Base-by-base conservation (phyloP, 2,329 filamentous ascomycete genomes). In the Epichloe baconii region DNA sequence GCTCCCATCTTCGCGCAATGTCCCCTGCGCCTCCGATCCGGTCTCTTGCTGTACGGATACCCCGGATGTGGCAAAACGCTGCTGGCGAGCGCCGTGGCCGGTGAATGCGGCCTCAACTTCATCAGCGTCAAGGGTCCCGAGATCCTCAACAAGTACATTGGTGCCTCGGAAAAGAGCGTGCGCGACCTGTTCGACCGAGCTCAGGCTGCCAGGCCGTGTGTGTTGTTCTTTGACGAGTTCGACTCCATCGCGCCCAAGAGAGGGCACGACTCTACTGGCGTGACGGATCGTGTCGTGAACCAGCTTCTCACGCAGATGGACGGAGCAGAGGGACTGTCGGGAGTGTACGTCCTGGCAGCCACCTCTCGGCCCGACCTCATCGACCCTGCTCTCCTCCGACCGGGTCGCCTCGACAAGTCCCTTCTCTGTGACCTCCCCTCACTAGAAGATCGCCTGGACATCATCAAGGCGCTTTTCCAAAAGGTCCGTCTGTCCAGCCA, bases 251-350 rank as follows among this genome's bases (percentile, higher is more conserved):
- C 94, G 0, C 93, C 93, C 2, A 98, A 97, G 69, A 80, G 93
- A 70, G 93, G 93, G 0, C 93, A 98, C 64, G 94, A 98, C 66
- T 93, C 86, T 2, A 98, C 93, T 0, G 93, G 94, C 57, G 94
- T 98, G n/a, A 98, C 93, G 0, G 94, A 98, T 67, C 82, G 94
- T 38, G 94, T 98, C 0, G 93, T 98, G 59, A 98, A 98, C 66
- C 94, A 98, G 73, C 81, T 98, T 52, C 78, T 98, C 11, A 98
- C 94, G 0, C 91, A 97, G 67, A 98, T 98, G 93, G 93, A 98
- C 62, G 93, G 93, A 62, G 93, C 93, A 0, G 94, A 98, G 67
- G 94, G 93, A 0, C 71, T 98, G 4, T 89, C 85, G 0, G 93
- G 93, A 2, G 94, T 98, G 0, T 98, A 98, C 60, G 93, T 98